phyloP scores from a whole-genome alignment of 805 yeast genomes.

The Sugiyamaella marilandica region DNA sequence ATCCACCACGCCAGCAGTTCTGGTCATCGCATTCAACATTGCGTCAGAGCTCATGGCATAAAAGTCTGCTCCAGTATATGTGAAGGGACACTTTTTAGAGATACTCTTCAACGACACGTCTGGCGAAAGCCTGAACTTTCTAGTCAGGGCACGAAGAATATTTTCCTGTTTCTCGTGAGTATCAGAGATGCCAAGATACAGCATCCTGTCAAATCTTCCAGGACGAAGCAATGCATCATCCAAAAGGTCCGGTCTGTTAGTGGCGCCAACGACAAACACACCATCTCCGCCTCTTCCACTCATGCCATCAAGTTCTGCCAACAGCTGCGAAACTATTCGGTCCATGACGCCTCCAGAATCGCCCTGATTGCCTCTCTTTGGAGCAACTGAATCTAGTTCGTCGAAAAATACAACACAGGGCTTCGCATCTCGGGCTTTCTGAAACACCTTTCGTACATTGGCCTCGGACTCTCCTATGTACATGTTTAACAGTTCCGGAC shows the following conservation, averaged over 20 bases:
- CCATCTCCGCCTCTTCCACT: constrained; percentile 77
- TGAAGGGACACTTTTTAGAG: constrained; percentile 73
- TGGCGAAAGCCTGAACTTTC: constrained; percentile 58
- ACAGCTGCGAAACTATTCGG: constrained; percentile 88
- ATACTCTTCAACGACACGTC: constrained; percentile 55
- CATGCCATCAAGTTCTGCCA: constrained; percentile 97
- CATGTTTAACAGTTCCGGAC: constrained; percentile 95
- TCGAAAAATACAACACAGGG: constrained; percentile 98
- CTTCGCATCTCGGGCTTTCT: constrained; percentile 89
- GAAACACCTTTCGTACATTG: constrained; percentile 90
- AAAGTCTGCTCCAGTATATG: constrained; percentile 97
- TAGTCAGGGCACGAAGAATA: constrained; percentile 79
- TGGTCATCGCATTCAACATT: constrained; percentile 92
- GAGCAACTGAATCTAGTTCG: constrained; percentile 96
- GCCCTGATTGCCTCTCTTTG: constrained; percentile 97
- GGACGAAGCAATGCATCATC: constrained; percentile 94
- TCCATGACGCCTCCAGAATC: constrained; percentile 99
- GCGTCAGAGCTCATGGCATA: constrained; percentile 95
- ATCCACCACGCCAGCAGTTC: constrained; percentile 78
- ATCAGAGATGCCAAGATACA: constrained; percentile 89
- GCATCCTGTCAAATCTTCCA: constrained; percentile 92
- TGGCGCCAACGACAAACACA: constrained; percentile 98
- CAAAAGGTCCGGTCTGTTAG: constrained; percentile 90
- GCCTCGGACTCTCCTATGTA: constrained; percentile 99
- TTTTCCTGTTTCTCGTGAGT: constrained; percentile 84